phyloP scores from a whole-genome alignment of 495 filamentous ascomycete genomes.

The Penicillium canariense region DNA sequence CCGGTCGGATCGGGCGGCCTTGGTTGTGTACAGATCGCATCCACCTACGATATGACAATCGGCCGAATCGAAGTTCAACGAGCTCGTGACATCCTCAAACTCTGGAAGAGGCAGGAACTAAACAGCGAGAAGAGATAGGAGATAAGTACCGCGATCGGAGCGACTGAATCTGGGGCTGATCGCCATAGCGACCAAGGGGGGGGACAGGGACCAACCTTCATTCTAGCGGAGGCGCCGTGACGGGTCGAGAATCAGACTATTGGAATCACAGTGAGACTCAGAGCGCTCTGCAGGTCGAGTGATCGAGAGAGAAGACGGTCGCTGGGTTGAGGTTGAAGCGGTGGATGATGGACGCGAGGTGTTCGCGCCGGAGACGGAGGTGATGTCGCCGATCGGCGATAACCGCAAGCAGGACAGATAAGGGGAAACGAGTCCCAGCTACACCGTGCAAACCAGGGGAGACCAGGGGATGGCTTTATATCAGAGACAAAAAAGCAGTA shows the following conservation, averaged over 20 bases:
- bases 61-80: conserved; percentile 89
- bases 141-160: conserved; percentile 2
- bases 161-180: conserved; percentile 2
- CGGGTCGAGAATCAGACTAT: no score
- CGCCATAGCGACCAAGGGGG: conserved; percentile 11
- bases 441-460: conserved; percentile 1
- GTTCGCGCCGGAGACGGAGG: conserved; percentile 25
- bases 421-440: conserved; percentile 5
- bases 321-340: neutral
- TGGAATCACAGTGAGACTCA: neutral
- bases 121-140: neutral
- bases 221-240: conserved; percentile 2
- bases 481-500: neutral
- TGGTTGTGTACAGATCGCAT: conserved; percentile 96
- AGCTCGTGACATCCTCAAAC: conserved; percentile 82
- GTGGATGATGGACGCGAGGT: conserved; percentile 20
- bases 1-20: conserved; percentile 90
- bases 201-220: conserved; percentile 26
- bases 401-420: conserved; percentile 21
- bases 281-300: neutral
- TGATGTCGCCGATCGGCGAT: conserved; percentile 25
- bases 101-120: conserved; percentile 90
- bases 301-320: neutral
- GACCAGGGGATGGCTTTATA: neutral
- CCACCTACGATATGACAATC: conserved; percentile 87